These are phyloP conservation scores for Fusarium sp. DNA, from an alignment of 2,329 filamentous ascomycete species.

Conservation along the genomic window DNA sequence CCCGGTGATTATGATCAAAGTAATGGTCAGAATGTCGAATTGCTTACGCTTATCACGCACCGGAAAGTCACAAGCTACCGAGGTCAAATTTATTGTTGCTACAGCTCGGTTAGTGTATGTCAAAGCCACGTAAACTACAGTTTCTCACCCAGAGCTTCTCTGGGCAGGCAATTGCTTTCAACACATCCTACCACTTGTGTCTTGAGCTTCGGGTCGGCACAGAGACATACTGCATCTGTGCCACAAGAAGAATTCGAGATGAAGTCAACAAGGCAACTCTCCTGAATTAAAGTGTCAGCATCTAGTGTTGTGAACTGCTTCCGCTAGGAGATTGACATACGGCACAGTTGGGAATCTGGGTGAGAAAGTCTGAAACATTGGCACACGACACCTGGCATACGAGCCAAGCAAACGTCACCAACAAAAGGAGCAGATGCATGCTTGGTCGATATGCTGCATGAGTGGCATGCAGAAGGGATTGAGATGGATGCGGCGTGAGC, in stretches of 20 bases:
- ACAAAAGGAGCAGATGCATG: too few species aligned
- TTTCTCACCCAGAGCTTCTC: neutral
- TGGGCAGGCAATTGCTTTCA: neutral
- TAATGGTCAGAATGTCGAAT: neutral
- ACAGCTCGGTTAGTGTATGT: neutral
- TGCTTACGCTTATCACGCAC: neutral
- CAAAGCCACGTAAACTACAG: too few species aligned
- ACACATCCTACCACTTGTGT: neutral
- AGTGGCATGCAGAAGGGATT: too few species aligned
- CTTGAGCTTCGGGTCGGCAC: neutral
- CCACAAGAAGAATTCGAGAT: neutral
- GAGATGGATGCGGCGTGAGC: too few species aligned
- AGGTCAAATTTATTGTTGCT: constrained; percentile 2
- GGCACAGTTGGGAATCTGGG: too few species aligned
- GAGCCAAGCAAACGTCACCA: too few species aligned
- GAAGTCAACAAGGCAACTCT: neutral
- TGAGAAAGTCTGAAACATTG: too few species aligned
- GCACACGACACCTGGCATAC: too few species aligned
- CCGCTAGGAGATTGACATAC: too few species aligned
- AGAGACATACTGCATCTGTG: neutral
- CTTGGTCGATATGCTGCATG: too few species aligned
- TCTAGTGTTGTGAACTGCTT: too few species aligned
- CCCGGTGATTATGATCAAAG: neutral
- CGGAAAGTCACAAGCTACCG: constrained; percentile 4
- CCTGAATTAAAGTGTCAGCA: too few species aligned